Conservation (phyloP, 163 green algal genomes). For the Prototheca cutis region DNA sequence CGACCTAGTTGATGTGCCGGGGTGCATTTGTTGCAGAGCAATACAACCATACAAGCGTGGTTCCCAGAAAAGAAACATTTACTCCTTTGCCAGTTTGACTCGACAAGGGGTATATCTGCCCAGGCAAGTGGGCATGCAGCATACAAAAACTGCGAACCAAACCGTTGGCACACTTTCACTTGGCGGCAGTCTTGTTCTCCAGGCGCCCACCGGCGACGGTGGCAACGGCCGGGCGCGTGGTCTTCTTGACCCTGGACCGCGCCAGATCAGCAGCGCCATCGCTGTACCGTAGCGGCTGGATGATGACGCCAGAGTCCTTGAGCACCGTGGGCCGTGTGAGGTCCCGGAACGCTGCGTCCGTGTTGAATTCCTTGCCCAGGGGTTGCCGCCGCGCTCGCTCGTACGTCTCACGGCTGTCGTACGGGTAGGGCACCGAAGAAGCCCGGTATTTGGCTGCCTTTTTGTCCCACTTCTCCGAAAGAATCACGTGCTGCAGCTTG, state of each 20-base stretch:
- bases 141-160: too few species aligned
- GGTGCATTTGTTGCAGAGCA: too few species aligned
- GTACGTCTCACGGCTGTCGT: constrained; percentile 65
- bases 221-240: neutral
- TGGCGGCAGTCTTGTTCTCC: neutral
- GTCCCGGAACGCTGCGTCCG: constrained; percentile 72
- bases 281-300: constrained; percentile 48
- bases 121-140: too few species aligned
- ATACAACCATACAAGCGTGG: too few species aligned
- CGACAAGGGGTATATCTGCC: too few species aligned
- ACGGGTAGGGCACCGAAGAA: constrained; percentile 67
- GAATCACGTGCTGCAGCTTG: constrained; percentile 66
- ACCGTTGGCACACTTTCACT: neutral
- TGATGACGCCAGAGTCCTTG: constrained; percentile 71
- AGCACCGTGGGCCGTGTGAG: constrained; percentile 74
- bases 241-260: neutral
- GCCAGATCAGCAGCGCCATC: neutral
- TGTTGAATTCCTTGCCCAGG: constrained; percentile 84
- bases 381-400: constrained; percentile 76
- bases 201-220: neutral
- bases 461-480: constrained; percentile 67
- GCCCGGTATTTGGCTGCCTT: constrained; percentile 62
- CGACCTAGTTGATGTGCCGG: too few species aligned
- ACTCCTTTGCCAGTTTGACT: too few species aligned
- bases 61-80: too few species aligned